Evolutionary conservation across 2,329 filamentous ascomycete species (phyloP).

Genomic region (Myriosclerotinia duriaeana): DNA sequence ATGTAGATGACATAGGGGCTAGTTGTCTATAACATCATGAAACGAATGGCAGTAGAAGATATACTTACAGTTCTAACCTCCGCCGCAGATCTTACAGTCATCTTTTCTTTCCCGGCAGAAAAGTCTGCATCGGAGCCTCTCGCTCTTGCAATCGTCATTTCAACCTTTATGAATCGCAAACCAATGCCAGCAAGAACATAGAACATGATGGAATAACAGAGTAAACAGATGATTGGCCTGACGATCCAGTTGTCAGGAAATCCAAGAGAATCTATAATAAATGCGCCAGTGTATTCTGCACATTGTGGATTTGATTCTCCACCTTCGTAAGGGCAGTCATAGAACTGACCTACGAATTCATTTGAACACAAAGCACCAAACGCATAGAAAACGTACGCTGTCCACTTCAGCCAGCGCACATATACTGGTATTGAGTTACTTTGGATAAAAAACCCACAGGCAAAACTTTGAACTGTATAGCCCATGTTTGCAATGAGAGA

Average conservation of each 20-base stretch:
- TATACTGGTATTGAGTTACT: constrained; percentile 71
- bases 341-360: constrained; percentile 70
- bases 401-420: constrained; percentile 74
- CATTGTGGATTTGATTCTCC: constrained; percentile 65
- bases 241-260: constrained; percentile 67
- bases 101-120: constrained; percentile 69
- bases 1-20: not conserved
- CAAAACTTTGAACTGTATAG: constrained; percentile 72
- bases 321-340: constrained; percentile 65
- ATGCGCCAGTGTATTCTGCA: constrained; percentile 65
- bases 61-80: constrained; percentile 49
- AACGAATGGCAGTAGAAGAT: not conserved
- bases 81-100: constrained; percentile 53
- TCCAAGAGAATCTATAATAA: constrained; percentile 67
- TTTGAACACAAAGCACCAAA: constrained; percentile 72
- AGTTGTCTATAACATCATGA: not conserved
- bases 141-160: constrained; percentile 68
- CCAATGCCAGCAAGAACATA: constrained; percentile 60
- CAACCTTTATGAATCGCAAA: constrained; percentile 62
- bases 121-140: constrained; percentile 58
- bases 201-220: constrained; percentile 64
- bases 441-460: constrained; percentile 76
- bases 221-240: constrained; percentile 62
- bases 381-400: constrained; percentile 64
- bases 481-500: constrained; percentile 70